These are phyloP conservation scores for Boletus rufocinnamomeus DNA, from an alignment of 768 basidiomycete genomes.

Conservation along the genomic window DNA sequence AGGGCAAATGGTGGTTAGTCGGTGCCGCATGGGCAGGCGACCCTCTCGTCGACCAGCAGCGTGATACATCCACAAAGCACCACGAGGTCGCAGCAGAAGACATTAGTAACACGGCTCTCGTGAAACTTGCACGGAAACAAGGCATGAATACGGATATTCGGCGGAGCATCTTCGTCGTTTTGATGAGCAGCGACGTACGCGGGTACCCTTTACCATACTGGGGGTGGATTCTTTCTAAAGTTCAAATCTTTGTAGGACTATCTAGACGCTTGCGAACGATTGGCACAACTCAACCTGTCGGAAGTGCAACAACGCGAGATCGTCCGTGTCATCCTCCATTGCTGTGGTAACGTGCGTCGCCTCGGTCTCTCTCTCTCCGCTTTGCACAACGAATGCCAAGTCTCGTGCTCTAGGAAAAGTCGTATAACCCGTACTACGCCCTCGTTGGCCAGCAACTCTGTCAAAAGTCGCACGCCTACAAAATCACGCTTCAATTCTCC, in stretches of 20 bases:
- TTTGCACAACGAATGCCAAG: background rate
- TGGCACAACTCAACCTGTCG: constrained; percentile 78
- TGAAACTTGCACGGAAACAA: constrained; percentile 87
- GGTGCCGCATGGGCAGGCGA: constrained; percentile 96
- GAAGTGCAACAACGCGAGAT: constrained; percentile 95
- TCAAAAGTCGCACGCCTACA: constrained; percentile 75
- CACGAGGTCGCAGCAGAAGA: constrained; percentile 34
- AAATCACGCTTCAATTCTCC: constrained; percentile 91
- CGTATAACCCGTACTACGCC: constrained; percentile 95
- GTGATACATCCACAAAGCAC: constrained; percentile 23
- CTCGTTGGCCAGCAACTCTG: constrained; percentile 87
- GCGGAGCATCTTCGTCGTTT: constrained; percentile 84
- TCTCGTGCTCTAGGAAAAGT: constrained; percentile 58
- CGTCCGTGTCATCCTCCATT: constrained; percentile 88
- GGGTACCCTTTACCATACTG: background rate
- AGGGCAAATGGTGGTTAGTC: constrained; percentile 98
- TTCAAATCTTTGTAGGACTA: constrained; percentile 68
- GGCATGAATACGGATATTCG: constrained; percentile 99
- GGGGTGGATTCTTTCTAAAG: background rate
- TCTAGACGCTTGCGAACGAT: constrained; percentile 90
- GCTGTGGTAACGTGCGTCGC: constrained; percentile 79
- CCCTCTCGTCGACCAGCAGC: constrained; percentile 76
- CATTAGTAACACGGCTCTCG: constrained; percentile 44
- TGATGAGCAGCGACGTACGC: constrained; percentile 94
- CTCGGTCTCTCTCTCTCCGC: fast-evolving